Evolutionary conservation across 2,329 filamentous ascomycete genomes (phyloP).

Genomic region (Dryadomyces sulphureus): DNA sequence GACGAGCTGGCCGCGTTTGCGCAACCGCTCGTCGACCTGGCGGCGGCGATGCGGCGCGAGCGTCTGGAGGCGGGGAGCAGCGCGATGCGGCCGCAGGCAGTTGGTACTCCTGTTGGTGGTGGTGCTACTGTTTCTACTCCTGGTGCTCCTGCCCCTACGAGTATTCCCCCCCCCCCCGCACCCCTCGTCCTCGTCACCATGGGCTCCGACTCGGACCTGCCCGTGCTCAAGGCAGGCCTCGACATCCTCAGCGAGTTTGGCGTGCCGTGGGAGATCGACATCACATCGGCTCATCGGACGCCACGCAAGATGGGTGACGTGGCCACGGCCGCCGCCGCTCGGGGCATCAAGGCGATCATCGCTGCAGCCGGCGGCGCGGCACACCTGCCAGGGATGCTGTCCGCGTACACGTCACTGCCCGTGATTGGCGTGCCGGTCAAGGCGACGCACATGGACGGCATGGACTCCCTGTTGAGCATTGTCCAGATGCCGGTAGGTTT

Average conservation of each 20-base stretch:
- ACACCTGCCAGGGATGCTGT: constrained; percentile 60
- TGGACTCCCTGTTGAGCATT: constrained; percentile 57
- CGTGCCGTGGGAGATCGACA: constrained; percentile 59
- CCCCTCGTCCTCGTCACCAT: constrained; percentile 60
- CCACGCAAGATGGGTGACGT: constrained; percentile 55
- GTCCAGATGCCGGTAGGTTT: constrained; percentile 57
- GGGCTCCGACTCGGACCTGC: constrained; percentile 69
- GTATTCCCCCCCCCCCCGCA: too few relatives aligned
- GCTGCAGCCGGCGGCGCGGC: constrained; percentile 64
- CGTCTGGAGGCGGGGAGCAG: constrained; percentile 27
- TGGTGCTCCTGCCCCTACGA: too few relatives aligned
- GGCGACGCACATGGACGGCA: constrained; percentile 55
- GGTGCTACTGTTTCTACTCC: too few relatives aligned
- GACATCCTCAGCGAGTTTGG: constrained; percentile 52
- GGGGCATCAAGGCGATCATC: constrained; percentile 60
- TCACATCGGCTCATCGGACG: constrained; percentile 69
- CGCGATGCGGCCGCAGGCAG: constrained; percentile 22
- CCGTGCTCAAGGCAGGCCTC: constrained; percentile 49
- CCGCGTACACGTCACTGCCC: constrained; percentile 54
- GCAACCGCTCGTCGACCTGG: constrained; percentile 52
- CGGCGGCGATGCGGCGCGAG: constrained; percentile 43
- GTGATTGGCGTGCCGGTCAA: constrained; percentile 69
- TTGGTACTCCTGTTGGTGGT: too few relatives aligned
- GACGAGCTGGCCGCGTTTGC: constrained; percentile 46
- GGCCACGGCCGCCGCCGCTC: constrained; percentile 44